These are phyloP conservation scores for Boletus edulis DNA, from an alignment of 768 basidiomycete species.

Conservation along the genomic window DNA sequence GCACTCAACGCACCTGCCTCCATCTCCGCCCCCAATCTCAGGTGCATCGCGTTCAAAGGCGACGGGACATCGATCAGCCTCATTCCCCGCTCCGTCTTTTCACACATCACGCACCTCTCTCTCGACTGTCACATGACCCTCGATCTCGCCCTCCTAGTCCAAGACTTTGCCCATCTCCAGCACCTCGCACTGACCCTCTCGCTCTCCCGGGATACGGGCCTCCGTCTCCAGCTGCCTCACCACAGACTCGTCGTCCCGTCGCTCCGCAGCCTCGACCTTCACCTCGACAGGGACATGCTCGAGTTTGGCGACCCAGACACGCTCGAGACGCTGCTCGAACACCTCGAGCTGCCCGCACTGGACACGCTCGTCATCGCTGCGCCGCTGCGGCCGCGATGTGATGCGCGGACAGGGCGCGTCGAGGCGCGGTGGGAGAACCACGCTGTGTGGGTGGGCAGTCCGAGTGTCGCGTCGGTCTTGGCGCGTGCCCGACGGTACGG, in stretches of 20 bases:
- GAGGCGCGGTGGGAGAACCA: conserved; percentile 3
- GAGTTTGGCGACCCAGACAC: conserved; percentile 17
- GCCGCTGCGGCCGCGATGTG: not conserved
- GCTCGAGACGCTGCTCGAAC: conserved; percentile 20
- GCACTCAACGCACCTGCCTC: not conserved
- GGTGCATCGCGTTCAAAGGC: conserved; percentile 14
- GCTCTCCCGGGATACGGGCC: conserved; percentile 2
- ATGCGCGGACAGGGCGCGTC: not conserved
- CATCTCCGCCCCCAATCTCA: conserved; percentile 17
- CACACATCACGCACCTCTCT: conserved; percentile 24
- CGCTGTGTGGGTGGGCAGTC: conserved; percentile 12
- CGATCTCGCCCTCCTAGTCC: conserved; percentile 19
- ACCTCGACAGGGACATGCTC: conserved; percentile 21
- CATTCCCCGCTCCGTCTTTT: conserved; percentile 15
- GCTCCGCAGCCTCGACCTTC: conserved; percentile 14
- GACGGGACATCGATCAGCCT: conserved; percentile 6
- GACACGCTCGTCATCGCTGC: conserved; percentile 13
- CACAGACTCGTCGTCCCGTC: conserved; percentile 1
- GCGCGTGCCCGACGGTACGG: conserved; percentile 8
- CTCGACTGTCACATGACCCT: conserved; percentile 18
- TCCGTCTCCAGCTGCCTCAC: conserved; percentile 9
- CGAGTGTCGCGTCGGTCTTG: conserved; percentile 12
- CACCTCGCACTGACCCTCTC: conserved; percentile 16
- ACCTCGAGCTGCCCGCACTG: conserved; percentile 20
- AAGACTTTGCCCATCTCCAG: conserved; percentile 16